phyloP scores from a whole-genome alignment of 1,284 basidiomycete species.

The Chondrostereum purpureum region DNA sequence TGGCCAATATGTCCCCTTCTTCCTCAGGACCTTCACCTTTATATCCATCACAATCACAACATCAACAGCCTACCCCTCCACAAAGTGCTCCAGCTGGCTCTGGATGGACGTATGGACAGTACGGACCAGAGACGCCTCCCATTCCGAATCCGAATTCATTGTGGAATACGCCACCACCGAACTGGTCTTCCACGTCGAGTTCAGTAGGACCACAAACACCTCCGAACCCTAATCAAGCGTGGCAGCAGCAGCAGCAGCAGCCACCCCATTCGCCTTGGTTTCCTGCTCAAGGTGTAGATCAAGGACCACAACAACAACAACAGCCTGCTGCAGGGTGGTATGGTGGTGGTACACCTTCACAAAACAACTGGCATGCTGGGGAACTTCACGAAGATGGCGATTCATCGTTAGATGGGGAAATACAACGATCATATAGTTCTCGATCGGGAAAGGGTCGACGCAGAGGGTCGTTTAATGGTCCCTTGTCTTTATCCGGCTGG shows the following conservation, averaged over 20 bases:
- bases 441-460: too few relatives aligned
- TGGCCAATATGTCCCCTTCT: not conserved
- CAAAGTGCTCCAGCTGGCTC: not conserved
- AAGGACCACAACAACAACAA: too few relatives aligned
- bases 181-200: not conserved
- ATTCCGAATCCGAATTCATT: not conserved
- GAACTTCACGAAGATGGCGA: too few relatives aligned
- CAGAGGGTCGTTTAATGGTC: not conserved
- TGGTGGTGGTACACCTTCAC: too few relatives aligned
- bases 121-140: too few relatives aligned
- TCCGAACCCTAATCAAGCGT: constrained; percentile 10
- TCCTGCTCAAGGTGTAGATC: too few relatives aligned
- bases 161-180: not conserved
- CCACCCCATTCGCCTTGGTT: not conserved
- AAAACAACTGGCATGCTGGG: too few relatives aligned
- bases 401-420: too few relatives aligned
- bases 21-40: too few relatives aligned
- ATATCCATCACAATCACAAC: not conserved
- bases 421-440: too few relatives aligned
- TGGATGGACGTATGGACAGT: not conserved
- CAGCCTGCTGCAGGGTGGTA: too few relatives aligned
- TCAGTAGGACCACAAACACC: not conserved
- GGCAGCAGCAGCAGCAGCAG: constrained; percentile 6
- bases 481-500: not conserved
- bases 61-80: not conserved